Percentiles rank a stretch among this genome's conserved stretches.
phyloP scores from a whole-genome alignment of 2,329 filamentous ascomycete species.

The Colletotrichum simmondsii region DNA sequence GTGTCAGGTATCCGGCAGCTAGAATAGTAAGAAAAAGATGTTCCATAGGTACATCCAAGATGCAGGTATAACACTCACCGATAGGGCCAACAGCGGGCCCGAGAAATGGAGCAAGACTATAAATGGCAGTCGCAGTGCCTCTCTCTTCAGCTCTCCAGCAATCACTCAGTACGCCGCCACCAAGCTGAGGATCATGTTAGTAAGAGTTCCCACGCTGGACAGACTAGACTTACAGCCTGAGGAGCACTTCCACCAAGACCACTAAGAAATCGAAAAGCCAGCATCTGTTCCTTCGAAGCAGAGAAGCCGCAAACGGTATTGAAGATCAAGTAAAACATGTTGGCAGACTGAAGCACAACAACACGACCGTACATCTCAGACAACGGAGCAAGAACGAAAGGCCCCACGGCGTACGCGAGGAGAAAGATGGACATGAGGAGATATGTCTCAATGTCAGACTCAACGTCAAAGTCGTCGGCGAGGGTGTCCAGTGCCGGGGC shows the following conservation, averaged over 20 bases:
- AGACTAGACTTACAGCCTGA: slow-evolving; percentile 48
- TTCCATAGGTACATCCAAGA: too few relatives aligned
- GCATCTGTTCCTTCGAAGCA: slow-evolving; percentile 55
- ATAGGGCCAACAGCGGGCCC: slow-evolving; percentile 56
- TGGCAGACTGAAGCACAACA: slow-evolving; percentile 55
- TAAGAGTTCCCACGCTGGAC: accelerated
- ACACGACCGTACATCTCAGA: slow-evolving; percentile 63
- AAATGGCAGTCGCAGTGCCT: slow-evolving; percentile 44
- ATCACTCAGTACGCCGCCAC: slow-evolving; percentile 59
- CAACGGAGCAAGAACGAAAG: slow-evolving; percentile 61
- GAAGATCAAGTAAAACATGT: slow-evolving; percentile 64
- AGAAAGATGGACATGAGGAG: slow-evolving; percentile 71
- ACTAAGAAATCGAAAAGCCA: slow-evolving; percentile 61
- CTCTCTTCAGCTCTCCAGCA: slow-evolving; percentile 55
- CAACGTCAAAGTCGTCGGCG: slow-evolving; percentile 55
- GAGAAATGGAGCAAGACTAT: slow-evolving; percentile 54
- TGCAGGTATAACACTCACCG: slow-evolving; percentile 30
- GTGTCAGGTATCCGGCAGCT: slow-evolving; percentile 52
- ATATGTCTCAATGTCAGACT: slow-evolving; percentile 52
- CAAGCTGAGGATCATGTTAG: slow-evolving; percentile 42
- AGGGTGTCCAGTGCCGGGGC: slow-evolving; percentile 59
- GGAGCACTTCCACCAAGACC: slow-evolving; percentile 58
- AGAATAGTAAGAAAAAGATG: not conserved
- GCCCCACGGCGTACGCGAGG: slow-evolving; percentile 65
- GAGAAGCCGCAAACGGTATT: slow-evolving; percentile 64